Base-by-base conservation (phyloP, 2,329 filamentous ascomycete species). In the Fusarium sp. region DNA sequence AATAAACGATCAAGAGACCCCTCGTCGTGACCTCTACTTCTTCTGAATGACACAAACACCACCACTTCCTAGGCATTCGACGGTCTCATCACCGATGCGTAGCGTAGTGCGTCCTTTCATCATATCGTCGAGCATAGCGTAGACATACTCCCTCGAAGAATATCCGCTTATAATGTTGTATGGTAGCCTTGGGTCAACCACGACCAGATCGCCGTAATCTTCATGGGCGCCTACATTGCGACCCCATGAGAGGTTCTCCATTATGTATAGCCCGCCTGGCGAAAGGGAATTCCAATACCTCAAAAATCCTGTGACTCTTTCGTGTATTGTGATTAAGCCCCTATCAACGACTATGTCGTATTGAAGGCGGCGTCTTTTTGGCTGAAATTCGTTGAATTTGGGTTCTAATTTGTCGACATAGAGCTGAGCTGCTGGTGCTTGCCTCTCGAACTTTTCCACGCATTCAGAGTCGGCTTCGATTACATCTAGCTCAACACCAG, bases 341-440 rank as follows among this genome's bases (percentile, higher is more conserved):
- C 80, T 78, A 46, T 81, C 78, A 39, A 82, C 71, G 40, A 82
- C 77, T 32, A 82, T 62, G 59, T 82, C 80, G 15, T 34, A 34
- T n/a, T 34, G 32, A 17, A 17, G 14, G 15, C 32, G 15, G 15
- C 15, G 32, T 34, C 17, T 15, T 17, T 34, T 34, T 5, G 32
- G 15, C 17, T 17, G 32, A 9, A 17, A n/a, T 34, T 8, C 32
- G 15, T 9, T 9, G n/a, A 34, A 34, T n/a, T 34, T 15, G 15
- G 15, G 6, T 17, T n/a, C 17, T 6, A 17, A 15, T n/a, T 15
- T 34, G 9, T 17, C 32, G 17, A n/a, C 6, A 3, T 34, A n/a
- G 17, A 34, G 5, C 4, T 34, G 32, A 34, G 32, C 7, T 7
- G 7, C 15, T 34, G 14, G 32, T 9, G 17, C 32, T 4, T 17